Conservation (phyloP, 2,329 filamentous ascomycete genomes). For the Alternaria arbusti region DNA sequence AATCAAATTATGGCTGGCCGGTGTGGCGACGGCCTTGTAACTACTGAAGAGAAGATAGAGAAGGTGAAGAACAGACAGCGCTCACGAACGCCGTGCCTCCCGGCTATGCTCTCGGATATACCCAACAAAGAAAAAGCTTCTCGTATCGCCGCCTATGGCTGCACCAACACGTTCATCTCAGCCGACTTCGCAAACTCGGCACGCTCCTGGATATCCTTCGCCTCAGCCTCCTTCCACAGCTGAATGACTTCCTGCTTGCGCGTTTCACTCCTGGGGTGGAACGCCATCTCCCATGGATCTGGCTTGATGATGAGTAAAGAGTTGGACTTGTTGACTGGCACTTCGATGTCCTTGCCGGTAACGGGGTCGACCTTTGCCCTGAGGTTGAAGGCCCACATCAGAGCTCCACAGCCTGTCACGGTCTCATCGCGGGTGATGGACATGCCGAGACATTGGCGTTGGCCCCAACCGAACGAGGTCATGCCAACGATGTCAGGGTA, state of each 20-base stretch:
- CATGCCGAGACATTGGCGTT: slow-evolving; percentile 67
- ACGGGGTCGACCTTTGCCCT: slow-evolving; percentile 56
- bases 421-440: slow-evolving; percentile 65
- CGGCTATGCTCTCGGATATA: not conserved
- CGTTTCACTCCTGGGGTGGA: slow-evolving; percentile 57
- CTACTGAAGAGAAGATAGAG: not conserved
- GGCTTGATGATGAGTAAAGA: slow-evolving; percentile 65
- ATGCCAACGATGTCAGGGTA: slow-evolving; percentile 69
- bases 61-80: not conserved
- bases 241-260: slow-evolving; percentile 42
- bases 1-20: not conserved
- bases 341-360: slow-evolving; percentile 51
- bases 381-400: slow-evolving; percentile 57
- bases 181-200: slow-evolving; percentile 42
- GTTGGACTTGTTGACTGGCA: slow-evolving; percentile 59
- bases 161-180: slow-evolving; percentile 21
- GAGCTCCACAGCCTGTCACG: slow-evolving; percentile 58
- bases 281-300: slow-evolving; percentile 61
- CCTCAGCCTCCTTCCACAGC: slow-evolving; percentile 47
- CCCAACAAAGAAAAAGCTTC: not conserved
- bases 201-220: slow-evolving; percentile 44
- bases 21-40: not conserved
- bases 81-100: slow-evolving; percentile 5
- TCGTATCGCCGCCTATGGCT: not conserved
- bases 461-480: slow-evolving; percentile 70